phyloP scores from a whole-genome alignment of 495 filamentous ascomycete species.

The Penicillium canescens region DNA sequence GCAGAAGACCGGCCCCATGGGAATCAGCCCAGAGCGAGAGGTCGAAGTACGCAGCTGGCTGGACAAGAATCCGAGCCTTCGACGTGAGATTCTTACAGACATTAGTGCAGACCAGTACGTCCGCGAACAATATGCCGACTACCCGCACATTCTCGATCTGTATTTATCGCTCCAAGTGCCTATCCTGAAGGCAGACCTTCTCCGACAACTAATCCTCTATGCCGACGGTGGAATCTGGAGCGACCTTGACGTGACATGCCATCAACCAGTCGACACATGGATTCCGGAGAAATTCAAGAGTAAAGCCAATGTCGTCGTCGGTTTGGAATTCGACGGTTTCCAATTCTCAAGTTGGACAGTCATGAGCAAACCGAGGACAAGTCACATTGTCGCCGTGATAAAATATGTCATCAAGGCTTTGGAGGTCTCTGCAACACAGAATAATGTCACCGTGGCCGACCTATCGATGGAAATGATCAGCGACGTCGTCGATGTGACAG shows the following conservation, averaged over 20 bases:
- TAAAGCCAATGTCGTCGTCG: slow-evolving; percentile 36
- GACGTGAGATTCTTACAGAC: slow-evolving; percentile 39
- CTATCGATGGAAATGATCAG: slow-evolving; percentile 13
- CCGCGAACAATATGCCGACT: slow-evolving; percentile 22
- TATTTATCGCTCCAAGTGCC: slow-evolving; percentile 31
- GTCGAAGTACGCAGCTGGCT: slow-evolving; percentile 26
- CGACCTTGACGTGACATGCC: slow-evolving; percentile 41
- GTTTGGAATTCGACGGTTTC: slow-evolving; percentile 39
- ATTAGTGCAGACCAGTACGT: slow-evolving; percentile 32
- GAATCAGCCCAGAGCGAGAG: slow-evolving; percentile 9
- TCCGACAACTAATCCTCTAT: slow-evolving; percentile 41
- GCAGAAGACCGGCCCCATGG: slow-evolving; percentile 31
- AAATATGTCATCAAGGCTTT: slow-evolving; percentile 20
- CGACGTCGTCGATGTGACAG: slow-evolving; percentile 25
- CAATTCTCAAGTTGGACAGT: slow-evolving; percentile 45
- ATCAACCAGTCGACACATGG: slow-evolving; percentile 38
- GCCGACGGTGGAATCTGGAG: slow-evolving; percentile 46
- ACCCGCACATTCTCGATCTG: slow-evolving; percentile 21
- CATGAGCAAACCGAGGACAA: slow-evolving; percentile 31
- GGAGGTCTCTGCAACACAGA: slow-evolving; percentile 1
- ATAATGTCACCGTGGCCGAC: background rate
- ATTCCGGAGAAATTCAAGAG: slow-evolving; percentile 30
- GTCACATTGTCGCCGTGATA: slow-evolving; percentile 13
- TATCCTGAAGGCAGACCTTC: slow-evolving; percentile 41
- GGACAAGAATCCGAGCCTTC: slow-evolving; percentile 26